A percentile compares a stretch with the other conserved stretches of the same genome.
These are phyloP conservation scores for Aurifilum marmelostoma DNA, from an alignment of 2,329 filamentous ascomycete species.

Conservation along the genomic window DNA sequence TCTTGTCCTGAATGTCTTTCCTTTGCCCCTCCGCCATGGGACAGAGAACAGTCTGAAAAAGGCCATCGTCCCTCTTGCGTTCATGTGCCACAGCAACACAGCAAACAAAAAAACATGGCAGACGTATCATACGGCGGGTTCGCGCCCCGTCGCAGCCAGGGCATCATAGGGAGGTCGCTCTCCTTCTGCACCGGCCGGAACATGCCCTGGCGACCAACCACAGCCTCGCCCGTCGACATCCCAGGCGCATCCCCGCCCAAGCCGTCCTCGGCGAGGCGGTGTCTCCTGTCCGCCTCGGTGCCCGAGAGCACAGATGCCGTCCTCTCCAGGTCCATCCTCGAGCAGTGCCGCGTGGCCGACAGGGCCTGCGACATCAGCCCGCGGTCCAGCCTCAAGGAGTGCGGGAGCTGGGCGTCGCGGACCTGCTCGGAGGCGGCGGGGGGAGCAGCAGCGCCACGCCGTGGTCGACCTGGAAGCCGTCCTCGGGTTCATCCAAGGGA, in stretches of 20 bases:
- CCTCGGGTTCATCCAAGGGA: not conserved
- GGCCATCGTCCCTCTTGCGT: no score
- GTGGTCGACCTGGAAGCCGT: conserved; percentile 14
- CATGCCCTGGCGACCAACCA: conserved; percentile 4
- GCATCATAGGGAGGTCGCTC: not conserved
- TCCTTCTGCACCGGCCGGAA: not conserved
- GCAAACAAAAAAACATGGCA: not conserved
- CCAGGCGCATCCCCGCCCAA: not conserved
- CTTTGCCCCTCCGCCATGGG: not conserved
- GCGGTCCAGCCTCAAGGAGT: conserved; percentile 9
- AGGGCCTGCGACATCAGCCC: conserved; percentile 1
- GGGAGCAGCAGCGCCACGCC: conserved; percentile 14
- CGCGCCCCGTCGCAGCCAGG: not conserved
- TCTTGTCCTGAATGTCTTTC: no score
- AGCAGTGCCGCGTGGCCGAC: conserved; percentile 23
- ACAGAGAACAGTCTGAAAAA: not conserved
- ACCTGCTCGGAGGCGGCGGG: conserved; percentile 9
- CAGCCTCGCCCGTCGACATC: conserved; percentile 19
- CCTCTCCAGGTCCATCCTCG: conserved; percentile 21
- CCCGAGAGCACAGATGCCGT: conserved; percentile 17
- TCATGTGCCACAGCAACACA: not conserved
- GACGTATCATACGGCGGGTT: not conserved
- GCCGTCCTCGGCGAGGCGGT: not conserved
- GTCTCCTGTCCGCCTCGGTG: conserved; percentile 15
- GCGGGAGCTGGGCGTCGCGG: conserved; percentile 18